phyloP scores from a whole-genome alignment of 768 basidiomycete species.

The Psilocybe cubensis region DNA sequence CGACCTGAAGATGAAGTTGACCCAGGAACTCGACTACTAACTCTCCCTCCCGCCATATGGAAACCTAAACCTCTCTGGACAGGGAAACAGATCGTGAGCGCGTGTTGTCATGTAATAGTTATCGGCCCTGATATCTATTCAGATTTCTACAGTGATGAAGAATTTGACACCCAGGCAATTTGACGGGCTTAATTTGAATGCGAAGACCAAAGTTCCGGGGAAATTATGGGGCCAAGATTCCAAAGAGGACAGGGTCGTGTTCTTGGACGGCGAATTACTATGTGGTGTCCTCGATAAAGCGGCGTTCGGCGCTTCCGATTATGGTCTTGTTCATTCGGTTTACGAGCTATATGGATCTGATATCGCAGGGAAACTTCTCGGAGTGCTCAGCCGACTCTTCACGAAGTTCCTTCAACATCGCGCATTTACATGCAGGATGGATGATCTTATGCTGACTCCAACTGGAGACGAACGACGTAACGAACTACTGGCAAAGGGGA shows the following conservation, averaged over 20 bases:
- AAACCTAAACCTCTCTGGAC: constrained; percentile 94
- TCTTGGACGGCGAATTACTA: constrained; percentile 92
- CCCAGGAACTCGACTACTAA: constrained; percentile 65
- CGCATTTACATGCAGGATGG: constrained; percentile 98
- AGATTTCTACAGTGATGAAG: constrained; percentile 93
- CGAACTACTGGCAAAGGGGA: constrained; percentile 67
- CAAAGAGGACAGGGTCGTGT: constrained; percentile 83
- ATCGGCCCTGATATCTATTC: constrained; percentile 1
- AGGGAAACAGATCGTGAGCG: constrained; percentile 91
- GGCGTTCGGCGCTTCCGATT: constrained; percentile 94
- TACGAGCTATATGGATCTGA: constrained; percentile 95
- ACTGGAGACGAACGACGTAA: constrained; percentile 75
- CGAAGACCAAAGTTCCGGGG: constrained; percentile 89
- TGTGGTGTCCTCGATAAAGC: constrained; percentile 97
- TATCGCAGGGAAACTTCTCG: constrained; percentile 87
- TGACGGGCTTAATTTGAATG: constrained; percentile 81
- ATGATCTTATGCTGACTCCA: constrained; percentile 89
- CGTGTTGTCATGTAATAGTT: not conserved
- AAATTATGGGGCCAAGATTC: constrained; percentile 83
- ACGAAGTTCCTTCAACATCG: constrained; percentile 97
- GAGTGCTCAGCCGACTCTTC: constrained; percentile 91
- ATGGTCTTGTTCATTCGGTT: constrained; percentile 95
- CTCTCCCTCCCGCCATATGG: constrained; percentile 91
- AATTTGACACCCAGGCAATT: constrained; percentile 87
- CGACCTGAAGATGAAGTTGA: constrained; percentile 81